Conservation (phyloP, 257 asterid genomes). For the Fraxinus americana region DNA sequence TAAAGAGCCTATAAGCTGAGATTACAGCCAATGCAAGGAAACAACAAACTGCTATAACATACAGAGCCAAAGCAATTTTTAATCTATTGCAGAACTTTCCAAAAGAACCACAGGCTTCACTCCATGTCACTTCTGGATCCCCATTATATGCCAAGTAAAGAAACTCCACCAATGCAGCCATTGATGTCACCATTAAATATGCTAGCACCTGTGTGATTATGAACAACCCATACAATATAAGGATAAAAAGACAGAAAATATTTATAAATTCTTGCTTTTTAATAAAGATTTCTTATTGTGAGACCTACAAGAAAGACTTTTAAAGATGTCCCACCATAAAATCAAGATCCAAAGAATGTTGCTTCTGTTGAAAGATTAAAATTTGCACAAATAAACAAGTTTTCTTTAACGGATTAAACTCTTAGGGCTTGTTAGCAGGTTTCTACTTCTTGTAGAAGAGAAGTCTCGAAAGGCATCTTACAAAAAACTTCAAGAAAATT, state of each 20-base stretch:
- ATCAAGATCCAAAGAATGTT: constrained; percentile 26
- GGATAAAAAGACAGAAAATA: neutral
- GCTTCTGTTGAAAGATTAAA: constrained; percentile 21
- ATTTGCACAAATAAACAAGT: no score
- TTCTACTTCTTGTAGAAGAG: no score
- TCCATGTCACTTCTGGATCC: constrained; percentile 76
- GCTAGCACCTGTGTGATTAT: constrained; percentile 62
- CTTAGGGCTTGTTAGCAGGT: no score
- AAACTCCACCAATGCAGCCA: constrained; percentile 66
- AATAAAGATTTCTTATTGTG: no score
- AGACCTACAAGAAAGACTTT: constrained; percentile 24
- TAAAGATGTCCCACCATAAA: constrained; percentile 27
- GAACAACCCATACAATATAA: neutral
- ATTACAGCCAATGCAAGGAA: constrained; percentile 66
- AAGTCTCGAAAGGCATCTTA: no score
- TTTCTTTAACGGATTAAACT: no score
- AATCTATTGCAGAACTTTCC: constrained; percentile 68
- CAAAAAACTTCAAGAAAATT: no score
- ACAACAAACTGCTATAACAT: constrained; percentile 60
- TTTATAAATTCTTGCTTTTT: no score
- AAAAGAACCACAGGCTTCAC: constrained; percentile 80
- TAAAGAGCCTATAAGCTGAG: constrained; percentile 73
- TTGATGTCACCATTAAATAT: constrained; percentile 81
- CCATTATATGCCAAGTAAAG: constrained; percentile 72
- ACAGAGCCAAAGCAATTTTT: constrained; percentile 60